phyloP scores from a whole-genome alignment of 2,329 filamentous ascomycete species.

The Monosporascus sp. region DNA sequence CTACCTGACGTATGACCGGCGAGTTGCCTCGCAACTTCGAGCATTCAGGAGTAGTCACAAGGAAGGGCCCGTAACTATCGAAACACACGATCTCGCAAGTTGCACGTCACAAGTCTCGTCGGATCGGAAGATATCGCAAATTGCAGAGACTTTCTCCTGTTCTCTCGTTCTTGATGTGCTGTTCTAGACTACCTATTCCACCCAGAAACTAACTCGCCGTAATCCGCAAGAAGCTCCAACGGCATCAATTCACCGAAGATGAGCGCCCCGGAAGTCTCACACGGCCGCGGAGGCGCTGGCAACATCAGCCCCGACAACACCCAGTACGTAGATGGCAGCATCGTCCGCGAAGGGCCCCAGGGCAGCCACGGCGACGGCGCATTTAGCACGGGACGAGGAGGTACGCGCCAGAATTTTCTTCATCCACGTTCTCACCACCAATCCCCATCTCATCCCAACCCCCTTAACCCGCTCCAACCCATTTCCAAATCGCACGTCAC shows the following conservation, averaged over 20 bases:
- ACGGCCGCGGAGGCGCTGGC: constrained; percentile 57
- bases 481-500: too few relatives aligned
- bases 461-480: neutral
- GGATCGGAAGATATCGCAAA: neutral
- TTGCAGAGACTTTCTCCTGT: too few relatives aligned
- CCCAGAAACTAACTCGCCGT: too few relatives aligned
- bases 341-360: constrained; percentile 49
- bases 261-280: constrained; percentile 45
- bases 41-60: neutral
- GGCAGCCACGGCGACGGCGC: constrained; percentile 55
- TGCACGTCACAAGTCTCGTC: neutral
- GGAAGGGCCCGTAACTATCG: neutral
- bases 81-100: neutral
- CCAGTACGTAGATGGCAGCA: constrained; percentile 56
- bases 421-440: neutral
- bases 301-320: constrained; percentile 56
- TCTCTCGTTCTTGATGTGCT: too few relatives aligned
- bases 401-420: constrained; percentile 29
- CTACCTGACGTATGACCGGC: too few relatives aligned
- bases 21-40: neutral
- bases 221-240: neutral
- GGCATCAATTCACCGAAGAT: constrained; percentile 19
- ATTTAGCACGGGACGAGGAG: constrained; percentile 55
- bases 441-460: neutral
- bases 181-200: neutral